phyloP scores from a whole-genome alignment of 2,329 filamentous ascomycete genomes.

The Fusarium liriodendri region DNA sequence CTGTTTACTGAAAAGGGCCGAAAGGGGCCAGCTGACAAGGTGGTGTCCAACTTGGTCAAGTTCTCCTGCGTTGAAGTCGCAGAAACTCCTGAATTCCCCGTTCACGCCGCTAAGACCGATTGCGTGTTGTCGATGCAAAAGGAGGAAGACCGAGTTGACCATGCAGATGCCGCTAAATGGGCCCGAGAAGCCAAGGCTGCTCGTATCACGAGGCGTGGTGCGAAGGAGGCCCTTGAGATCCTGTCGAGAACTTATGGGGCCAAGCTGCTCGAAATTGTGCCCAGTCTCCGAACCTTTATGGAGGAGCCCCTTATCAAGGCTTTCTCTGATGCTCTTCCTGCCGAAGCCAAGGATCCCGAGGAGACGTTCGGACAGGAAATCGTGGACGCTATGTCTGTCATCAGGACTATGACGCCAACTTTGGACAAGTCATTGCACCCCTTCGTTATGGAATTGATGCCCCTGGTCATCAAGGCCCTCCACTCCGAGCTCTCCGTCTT shows the following conservation, averaged over 20 bases:
- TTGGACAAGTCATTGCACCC: slow-evolving; percentile 79
- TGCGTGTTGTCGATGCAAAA: slow-evolving; percentile 94
- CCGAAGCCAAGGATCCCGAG: slow-evolving; percentile 78
- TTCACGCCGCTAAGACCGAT: slow-evolving; percentile 81
- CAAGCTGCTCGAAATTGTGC: slow-evolving; percentile 82
- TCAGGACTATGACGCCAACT: slow-evolving; percentile 93
- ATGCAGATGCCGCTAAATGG: slow-evolving; percentile 89
- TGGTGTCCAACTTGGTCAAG: slow-evolving; percentile 94
- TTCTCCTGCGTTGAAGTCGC: slow-evolving; percentile 98
- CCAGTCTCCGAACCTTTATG: slow-evolving; percentile 84
- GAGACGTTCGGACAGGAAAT: slow-evolving; percentile 88
- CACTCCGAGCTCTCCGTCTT: slow-evolving; percentile 92
- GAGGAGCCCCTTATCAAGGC: slow-evolving; percentile 81
- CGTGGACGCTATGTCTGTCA: slow-evolving; percentile 91
- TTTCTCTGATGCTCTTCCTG: slow-evolving; percentile 78
- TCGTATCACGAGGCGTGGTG: slow-evolving; percentile 88
- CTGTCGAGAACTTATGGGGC: slow-evolving; percentile 83
- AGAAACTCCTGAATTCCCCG: slow-evolving; percentile 94
- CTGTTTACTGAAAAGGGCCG: slow-evolving; percentile 85
- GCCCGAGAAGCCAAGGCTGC: slow-evolving; percentile 90
- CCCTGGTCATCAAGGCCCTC: slow-evolving; percentile 86
- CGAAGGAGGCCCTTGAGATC: slow-evolving; percentile 93
- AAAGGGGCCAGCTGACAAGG: slow-evolving; percentile 90
- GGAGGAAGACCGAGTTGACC: slow-evolving; percentile 94
- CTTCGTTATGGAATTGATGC: slow-evolving; percentile 86